These are phyloP conservation scores for Pezicula carpinea DNA, from an alignment of 2,329 filamentous ascomycete genomes.

Conservation along the genomic window DNA sequence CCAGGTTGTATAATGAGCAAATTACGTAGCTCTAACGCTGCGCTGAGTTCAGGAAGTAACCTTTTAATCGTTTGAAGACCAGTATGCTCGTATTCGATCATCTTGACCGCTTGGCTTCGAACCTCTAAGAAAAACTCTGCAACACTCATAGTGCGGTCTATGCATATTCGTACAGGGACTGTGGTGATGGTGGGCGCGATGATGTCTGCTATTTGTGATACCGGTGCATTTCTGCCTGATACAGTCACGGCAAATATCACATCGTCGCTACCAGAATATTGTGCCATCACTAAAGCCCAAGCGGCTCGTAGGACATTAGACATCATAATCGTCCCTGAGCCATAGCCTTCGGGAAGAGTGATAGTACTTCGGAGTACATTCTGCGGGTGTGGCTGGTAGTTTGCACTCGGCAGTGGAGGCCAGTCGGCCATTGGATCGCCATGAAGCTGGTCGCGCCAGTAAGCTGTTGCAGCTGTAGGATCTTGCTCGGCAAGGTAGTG, in stretches of 20 bases:
- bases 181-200: slow-evolving; percentile 33
- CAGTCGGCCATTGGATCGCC: slow-evolving; percentile 2
- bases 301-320: slow-evolving; percentile 3
- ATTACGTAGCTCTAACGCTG: slow-evolving; percentile 36
- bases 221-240: slow-evolving; percentile 34
- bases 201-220: slow-evolving; percentile 32
- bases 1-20: slow-evolving; percentile 32
- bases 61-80: slow-evolving; percentile 12
- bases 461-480: background rate
- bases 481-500: background rate
- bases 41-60: slow-evolving; percentile 28
- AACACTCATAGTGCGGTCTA: slow-evolving; percentile 28
- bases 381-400: background rate
- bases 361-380: background rate
- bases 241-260: slow-evolving; percentile 35
- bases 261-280: slow-evolving; percentile 4
- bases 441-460: slow-evolving; percentile 5
- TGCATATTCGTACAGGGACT: slow-evolving; percentile 34
- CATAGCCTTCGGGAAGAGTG: background rate
- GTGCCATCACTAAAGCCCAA: slow-evolving; percentile 3
- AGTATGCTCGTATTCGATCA: slow-evolving; percentile 39
- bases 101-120: slow-evolving; percentile 39
- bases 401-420: slow-evolving; percentile 3
- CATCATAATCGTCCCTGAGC: background rate
- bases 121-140: slow-evolving; percentile 38